Base-by-base conservation (phyloP, 2,329 filamentous ascomycete species). In the Penicillium sclerotiorum region DNA sequence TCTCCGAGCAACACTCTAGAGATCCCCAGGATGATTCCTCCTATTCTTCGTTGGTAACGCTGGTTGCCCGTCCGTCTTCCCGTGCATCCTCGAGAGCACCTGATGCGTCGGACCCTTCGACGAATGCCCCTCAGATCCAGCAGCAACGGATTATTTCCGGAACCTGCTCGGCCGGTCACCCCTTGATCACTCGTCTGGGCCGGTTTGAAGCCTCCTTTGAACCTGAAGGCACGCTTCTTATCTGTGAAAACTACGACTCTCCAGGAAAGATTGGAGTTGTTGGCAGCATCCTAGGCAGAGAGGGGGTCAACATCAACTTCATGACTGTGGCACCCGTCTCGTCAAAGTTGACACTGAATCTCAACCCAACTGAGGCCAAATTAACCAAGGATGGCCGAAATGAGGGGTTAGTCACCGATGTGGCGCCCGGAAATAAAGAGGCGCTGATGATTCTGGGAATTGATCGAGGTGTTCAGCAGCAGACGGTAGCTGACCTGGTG, bases 231-330 rank as follows among this genome's bases (percentile, higher is more conserved):
- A 89, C 83, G 0, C 68, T 93, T 50, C 76, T 92, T n/a, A 86
- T 93, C 51, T 81, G 90, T 61, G 82, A 90, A 63, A 93, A 93
- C 72, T 91, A 89, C 62, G 89, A 94, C 64, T 80, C 85, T 56
- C 88, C 88, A 0, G 89, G 89, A 9, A 92, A 91, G 76, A 93
- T 94, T 66, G 89, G 89, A 2, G 83, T 84, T 30, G 89, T 94
- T 2, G 89, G 89, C 1, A 85, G 79, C 50, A 78, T 85, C 44
- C 73, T 93, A 21, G 89, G 89, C 0, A 78, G 78, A 30, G 81
- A 87, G 30, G 84, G 83, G 0, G 84, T 94, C 45, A 94, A 94
- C 63, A 90, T 93, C 67, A 81, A 81, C 38, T 91, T 86, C 65
- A 94, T 93, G 89, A 85, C 83, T 63, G 89, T 92, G 1, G 80